phyloP scores from a whole-genome alignment of 345 rosid species.

The Euclidium syriacum region DNA sequence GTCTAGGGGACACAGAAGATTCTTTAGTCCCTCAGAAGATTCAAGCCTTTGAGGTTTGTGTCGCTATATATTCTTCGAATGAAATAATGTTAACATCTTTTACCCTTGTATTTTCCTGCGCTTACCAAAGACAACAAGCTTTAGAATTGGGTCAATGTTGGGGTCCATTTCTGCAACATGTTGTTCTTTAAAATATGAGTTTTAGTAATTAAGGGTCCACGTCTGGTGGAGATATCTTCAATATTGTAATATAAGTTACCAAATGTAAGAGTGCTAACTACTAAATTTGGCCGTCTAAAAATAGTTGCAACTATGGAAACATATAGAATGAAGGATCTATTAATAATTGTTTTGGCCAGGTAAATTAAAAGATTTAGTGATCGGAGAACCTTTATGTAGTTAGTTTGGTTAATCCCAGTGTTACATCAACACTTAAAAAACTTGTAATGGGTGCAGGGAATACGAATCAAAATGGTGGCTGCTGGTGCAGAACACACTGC shows the following conservation, averaged over 20 bases:
- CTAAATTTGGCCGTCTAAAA: neutral
- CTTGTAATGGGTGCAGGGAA: constrained; percentile 48
- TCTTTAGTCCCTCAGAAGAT: constrained; percentile 87
- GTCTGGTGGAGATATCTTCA: constrained; percentile 1
- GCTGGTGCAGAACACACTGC: constrained; percentile 99
- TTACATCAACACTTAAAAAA: constrained; percentile 7
- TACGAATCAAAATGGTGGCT: constrained; percentile 78
- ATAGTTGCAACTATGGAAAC: neutral
- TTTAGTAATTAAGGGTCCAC: constrained; percentile 18
- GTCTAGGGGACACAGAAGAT: constrained; percentile 83
- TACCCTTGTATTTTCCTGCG: constrained; percentile 6
- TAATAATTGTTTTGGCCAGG: constrained; percentile 2
- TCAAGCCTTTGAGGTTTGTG: constrained; percentile 77
- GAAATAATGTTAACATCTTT: neutral
- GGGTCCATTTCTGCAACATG: constrained; percentile 17
- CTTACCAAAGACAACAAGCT: neutral
- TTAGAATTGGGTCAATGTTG: constrained; percentile 1
- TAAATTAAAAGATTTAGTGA: neutral
- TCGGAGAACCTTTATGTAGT: constrained; percentile 6
- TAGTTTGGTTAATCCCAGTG: constrained; percentile 11
- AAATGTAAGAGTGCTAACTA: neutral
- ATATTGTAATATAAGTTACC: neutral
- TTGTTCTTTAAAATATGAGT: constrained; percentile 2
- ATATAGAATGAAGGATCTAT: neutral
- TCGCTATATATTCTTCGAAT: constrained; percentile 5